Percentiles rank a stretch among this genome's conserved stretches.
These are phyloP conservation scores for Kodamaea fukazawae DNA, from an alignment of 805 yeast species.

Conservation along the genomic window DNA sequence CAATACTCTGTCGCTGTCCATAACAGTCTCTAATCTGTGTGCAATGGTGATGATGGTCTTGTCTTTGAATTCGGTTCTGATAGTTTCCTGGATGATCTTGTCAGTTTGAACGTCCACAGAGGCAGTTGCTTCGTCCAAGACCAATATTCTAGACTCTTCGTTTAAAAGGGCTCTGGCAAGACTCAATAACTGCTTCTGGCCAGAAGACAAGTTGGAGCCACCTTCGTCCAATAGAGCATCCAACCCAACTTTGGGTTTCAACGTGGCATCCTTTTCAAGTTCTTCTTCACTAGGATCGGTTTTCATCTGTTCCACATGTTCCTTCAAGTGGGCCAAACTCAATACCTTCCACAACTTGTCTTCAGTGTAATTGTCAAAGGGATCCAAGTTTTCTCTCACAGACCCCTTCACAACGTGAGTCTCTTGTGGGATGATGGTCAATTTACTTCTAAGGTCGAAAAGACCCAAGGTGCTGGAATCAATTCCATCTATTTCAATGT, in stretches of 20 bases:
- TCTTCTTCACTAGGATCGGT: slow-evolving; percentile 27
- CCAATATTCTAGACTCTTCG: slow-evolving; percentile 23
- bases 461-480: slow-evolving; percentile 68
- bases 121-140: slow-evolving; percentile 44
- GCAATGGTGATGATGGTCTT: slow-evolving; percentile 87
- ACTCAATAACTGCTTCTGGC: slow-evolving; percentile 85
- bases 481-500: slow-evolving; percentile 67
- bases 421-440: slow-evolving; percentile 91
- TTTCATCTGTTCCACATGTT: slow-evolving; percentile 56
- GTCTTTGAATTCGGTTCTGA: slow-evolving; percentile 65
- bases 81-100: slow-evolving; percentile 73
- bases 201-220: slow-evolving; percentile 80
- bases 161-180: slow-evolving; percentile 77
- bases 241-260: slow-evolving; percentile 14
- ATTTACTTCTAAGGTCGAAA: slow-evolving; percentile 67
- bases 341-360: slow-evolving; percentile 78
- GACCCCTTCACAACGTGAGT: slow-evolving; percentile 90
- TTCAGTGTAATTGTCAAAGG: slow-evolving; percentile 63
- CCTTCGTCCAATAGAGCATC: slow-evolving; percentile 52
- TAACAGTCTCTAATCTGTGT: slow-evolving; percentile 79
- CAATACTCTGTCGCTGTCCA: slow-evolving; percentile 79
- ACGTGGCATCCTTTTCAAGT: slow-evolving; percentile 12
- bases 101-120: slow-evolving; percentile 90
- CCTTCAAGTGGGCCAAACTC: slow-evolving; percentile 72
- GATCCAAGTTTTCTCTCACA: slow-evolving; percentile 81